Evolutionary conservation across 177 flowering plant species (phyloP), one percentile per base, ranked within the genome.

Genomic region (Vitis hybrid): DNA sequence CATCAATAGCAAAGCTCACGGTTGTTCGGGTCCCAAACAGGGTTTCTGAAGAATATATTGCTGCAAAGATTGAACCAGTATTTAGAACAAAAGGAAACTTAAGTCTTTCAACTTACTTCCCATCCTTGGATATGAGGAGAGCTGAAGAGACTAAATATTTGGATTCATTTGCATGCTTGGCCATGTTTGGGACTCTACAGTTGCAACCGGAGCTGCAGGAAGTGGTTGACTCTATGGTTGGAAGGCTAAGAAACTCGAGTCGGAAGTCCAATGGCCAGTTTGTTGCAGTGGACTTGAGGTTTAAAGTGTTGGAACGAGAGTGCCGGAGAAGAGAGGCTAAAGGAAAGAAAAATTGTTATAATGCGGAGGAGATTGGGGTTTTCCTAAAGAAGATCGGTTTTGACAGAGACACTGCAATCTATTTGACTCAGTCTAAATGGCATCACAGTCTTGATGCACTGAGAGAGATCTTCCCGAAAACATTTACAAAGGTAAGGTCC

Each of bases 281-380:
- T 50, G 74, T 91, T 21, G 97, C 99, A 4, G 89, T 96, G 68
- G 99, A 96, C 80, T 70, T 93, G 83, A 86, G 97, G 77, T 76
- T 91, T 54, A 96, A 91, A 3, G 67, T 87, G 35, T 56, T 91
- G 79, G 88, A 35, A 35, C 46, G 46, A 35, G 0, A 35, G 46
- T 35, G 46, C 46, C 6, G 7, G 7, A 90, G 74, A 85, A 84
- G 66, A 89, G 88, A 71, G 89, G 89, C 24, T 94, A 98, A 72
- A 48, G 81, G 84, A 65, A 68, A 72, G 14, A 91, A 87, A 73
- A 86, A 83, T 48, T 93, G 97, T 74, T 91, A 80, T 60, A 72
- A 60, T 76, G 83, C 97, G 18, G 79, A 81, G 51, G 98, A 91
- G 75, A 78, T 90, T 57, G 96, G 88, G 1, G 27, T 71, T 1